Evolutionary conservation across 768 basidiomycete genomes (phyloP), one percentile per base, ranked within the genome.

Genomic region (Roridomyces roridus): DNA sequence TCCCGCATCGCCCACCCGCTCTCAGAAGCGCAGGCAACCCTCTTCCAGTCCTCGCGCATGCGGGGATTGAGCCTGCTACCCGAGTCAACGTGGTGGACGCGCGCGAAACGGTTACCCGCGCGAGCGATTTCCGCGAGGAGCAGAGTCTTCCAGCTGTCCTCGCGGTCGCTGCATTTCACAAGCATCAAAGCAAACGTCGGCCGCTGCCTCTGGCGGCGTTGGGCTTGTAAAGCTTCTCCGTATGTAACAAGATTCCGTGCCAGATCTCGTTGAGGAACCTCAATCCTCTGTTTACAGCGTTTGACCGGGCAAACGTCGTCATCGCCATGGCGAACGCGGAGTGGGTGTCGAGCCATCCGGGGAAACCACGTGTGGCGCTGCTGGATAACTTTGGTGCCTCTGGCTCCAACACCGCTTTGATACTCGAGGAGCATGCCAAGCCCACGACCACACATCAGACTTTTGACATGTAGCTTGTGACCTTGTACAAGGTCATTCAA

Each of bases 381-480:
- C 72, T 92, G 50, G 89, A 89, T 62, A 91, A 89, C 61, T 92
- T 89, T 61, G 90, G 90, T n/a, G 89, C 89, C 88, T 78, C 88
- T 21, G 89, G 89, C 0, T 89, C 88, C 9, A 91, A 91, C 55
- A 78, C 81, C 3, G 81, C 86, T 0, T 62, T 89, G 12, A 44
- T 91, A 7, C 62, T 91, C 3, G 85, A 90, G 60, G 88, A 89
- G 62, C 70, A 77, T 57, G 12, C 68, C 25, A 53, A 66, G 11
- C 60, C 55, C 1, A 35, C 25, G 14, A 29, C 26, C 18, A 20
- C n/a, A n/a, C n/a, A n/a, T n/a, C n/a, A n/a, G n/a, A n/a, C n/a
- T n/a, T n/a, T n/a, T n/a, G n/a, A n/a, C n/a, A n/a, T n/a, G n/a
- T n/a, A n/a, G n/a, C n/a, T n/a, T n/a, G n/a, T n/a, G n/a, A n/a